Conservation (phyloP, 257 asterid species). For the Ilex aquifolium region DNA sequence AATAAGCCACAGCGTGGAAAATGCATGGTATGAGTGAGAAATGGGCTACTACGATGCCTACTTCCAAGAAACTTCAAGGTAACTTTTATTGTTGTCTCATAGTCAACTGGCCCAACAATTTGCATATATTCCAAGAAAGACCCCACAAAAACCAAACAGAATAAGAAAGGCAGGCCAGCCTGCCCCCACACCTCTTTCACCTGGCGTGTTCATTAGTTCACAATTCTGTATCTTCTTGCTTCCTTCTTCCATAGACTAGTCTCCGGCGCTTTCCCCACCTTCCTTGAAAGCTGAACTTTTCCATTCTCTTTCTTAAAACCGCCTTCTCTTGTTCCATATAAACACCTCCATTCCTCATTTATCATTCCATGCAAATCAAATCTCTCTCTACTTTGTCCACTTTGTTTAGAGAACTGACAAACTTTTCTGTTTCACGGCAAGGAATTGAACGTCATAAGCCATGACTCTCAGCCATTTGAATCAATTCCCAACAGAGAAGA, state of each 20-base stretch:
- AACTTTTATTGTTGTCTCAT: too few relatives aligned
- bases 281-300: constrained; percentile 8
- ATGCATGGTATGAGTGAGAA: too few relatives aligned
- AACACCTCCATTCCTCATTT: background rate
- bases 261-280: constrained; percentile 19
- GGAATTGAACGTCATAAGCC: constrained; percentile 7
- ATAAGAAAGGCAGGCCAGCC: too few relatives aligned
- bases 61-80: too few relatives aligned
- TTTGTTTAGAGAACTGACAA: constrained; percentile 11
- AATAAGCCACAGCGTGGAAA: too few relatives aligned
- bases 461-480: constrained; percentile 27
- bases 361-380: constrained; percentile 1
- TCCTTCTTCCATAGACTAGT: constrained; percentile 17
- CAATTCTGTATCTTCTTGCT: background rate
- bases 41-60: too few relatives aligned
- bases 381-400: background rate
- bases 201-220: too few relatives aligned
- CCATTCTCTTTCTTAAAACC: background rate
- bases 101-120: too few relatives aligned
- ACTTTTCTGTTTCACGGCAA: background rate
- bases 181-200: too few relatives aligned
- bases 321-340: too few relatives aligned
- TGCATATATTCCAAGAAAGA: too few relatives aligned
- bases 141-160: too few relatives aligned
- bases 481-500: constrained; percentile 26